Evolutionary conservation across 371 early-diverging fungal species (phyloP).

Genomic region (Catenaria anguillulae): DNA sequence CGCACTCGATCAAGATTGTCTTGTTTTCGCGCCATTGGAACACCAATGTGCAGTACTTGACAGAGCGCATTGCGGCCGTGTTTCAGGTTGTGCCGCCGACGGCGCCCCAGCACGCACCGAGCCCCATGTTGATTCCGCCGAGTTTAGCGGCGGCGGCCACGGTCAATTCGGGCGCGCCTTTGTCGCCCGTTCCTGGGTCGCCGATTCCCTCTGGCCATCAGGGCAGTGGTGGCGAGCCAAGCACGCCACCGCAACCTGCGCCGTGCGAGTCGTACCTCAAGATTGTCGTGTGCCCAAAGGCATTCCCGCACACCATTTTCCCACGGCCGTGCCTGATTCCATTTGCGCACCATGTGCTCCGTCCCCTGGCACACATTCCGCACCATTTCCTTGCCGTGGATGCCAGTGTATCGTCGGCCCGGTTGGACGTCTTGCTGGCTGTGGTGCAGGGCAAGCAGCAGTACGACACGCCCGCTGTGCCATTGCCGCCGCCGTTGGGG

Average conservation of each 20-base stretch:
- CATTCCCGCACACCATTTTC: neutral
- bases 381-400: neutral
- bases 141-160: neutral
- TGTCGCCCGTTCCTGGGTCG: no score
- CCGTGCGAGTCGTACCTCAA: conserved; percentile 1
- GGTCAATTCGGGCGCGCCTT: neutral
- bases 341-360: neutral
- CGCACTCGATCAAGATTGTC: conserved; percentile 1
- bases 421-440: neutral
- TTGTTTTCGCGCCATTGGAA: conserved; percentile 3
- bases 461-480: no score
- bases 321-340: neutral
- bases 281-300: conserved; percentile 1
- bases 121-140: no score
- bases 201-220: no score
- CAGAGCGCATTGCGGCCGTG: neutral
- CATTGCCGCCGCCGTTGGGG: no score
- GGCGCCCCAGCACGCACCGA: neutral
- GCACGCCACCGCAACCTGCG: neutral
- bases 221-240: no score
- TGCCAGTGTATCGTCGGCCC: neutral
- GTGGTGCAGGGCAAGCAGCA: neutral
- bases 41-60: neutral
- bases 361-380: neutral
- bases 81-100: neutral